phyloP scores from a whole-genome alignment of 2,329 filamentous ascomycete genomes.

The Volutella citrinella region DNA sequence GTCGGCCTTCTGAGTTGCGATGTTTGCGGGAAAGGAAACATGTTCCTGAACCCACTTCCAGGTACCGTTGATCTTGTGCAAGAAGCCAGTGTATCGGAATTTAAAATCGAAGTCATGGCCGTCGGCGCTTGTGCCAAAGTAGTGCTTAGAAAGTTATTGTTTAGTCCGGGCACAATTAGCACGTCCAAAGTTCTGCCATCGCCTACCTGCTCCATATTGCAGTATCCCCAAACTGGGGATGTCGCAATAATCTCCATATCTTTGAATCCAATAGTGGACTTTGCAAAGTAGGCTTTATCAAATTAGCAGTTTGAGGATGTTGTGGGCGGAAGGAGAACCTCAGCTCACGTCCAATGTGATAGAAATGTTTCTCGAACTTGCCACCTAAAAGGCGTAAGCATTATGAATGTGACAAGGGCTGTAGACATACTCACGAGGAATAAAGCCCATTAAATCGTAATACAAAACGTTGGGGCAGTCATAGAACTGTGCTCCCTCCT shows the following conservation, averaged over 20 bases:
- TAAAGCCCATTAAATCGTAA: constrained; percentile 5
- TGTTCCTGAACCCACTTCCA: constrained; percentile 6
- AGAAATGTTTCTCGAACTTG: constrained; percentile 3
- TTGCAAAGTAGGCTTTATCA: constrained; percentile 5
- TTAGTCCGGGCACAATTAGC: no score
- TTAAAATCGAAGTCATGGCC: constrained; percentile 4
- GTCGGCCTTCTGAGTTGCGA: constrained; percentile 1
- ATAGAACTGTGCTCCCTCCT: constrained; percentile 1
- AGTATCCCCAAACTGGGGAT: constrained; percentile 1
- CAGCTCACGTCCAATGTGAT: constrained; percentile 2
- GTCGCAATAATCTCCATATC: constrained; percentile 6
- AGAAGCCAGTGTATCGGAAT: constrained; percentile 1
- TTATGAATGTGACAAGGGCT: neutral
- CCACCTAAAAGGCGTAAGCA: constrained; percentile 1
- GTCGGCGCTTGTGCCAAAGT: constrained; percentile 1
- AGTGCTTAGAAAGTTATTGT: neutral
- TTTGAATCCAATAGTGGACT: constrained; percentile 2
- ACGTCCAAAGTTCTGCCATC: no score
- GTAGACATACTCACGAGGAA: neutral
- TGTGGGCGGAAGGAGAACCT: no score
- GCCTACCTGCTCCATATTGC: constrained; percentile 3
- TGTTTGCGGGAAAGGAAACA: constrained; percentile 3
- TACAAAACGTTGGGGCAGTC: neutral
- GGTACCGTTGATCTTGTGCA: constrained; percentile 2
- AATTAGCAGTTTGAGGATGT: neutral